Base-by-base conservation (phyloP, 306 rosid genomes). In the Trichosanthes cucumerina region DNA sequence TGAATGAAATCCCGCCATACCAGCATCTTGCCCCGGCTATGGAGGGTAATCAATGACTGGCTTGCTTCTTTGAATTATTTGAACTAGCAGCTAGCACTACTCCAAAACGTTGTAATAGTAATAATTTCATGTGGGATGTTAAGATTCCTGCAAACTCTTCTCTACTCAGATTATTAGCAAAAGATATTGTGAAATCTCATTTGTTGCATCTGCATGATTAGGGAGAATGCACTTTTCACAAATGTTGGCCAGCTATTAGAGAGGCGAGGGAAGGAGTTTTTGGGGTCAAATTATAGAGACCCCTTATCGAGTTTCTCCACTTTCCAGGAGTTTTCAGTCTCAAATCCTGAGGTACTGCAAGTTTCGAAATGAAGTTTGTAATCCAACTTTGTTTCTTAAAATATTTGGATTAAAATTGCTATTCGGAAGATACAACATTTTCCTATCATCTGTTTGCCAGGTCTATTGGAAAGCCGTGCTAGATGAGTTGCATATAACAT, bases 291-390 rank as follows among this genome's bases (percentile, higher is more conserved):
- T 18, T 95, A 92, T 78, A 85, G 82, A 86, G 97, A 95, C 86
- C 98, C 97, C 54, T 83, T 92, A 23, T 80, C 97, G 33, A 92
- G 91, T 85, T 92, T 95, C 79, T 78, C 90, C 56, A 88, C 88
- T 78, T 89, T 95, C 78, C 97, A 91, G 79, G 85, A 88, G 65
- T 91, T 95, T 87, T 95, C 98, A 7, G 88, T 92, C 59, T 83
- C 92, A 83, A 87, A 87, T 65, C 97, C 97, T 19, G 95, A 92
- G 98, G 98, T 87, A 63, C 18, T 44, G 21, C 56, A 7, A 41
- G 21, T 12, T 60, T 53, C 57, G 64, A 85, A 57, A 72, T 72
- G 46, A 21, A 69, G 4, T 50, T 54, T 81, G 9, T 49, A 6
- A 43, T 31, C 39, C 18, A 18, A 9, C 31, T 76, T 81, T 72